Percentiles rank a stretch among this genome's conserved stretches.
Evolutionary conservation across 768 basidiomycete genomes (phyloP).

Genomic region (Lyophyllum shimeji): DNA sequence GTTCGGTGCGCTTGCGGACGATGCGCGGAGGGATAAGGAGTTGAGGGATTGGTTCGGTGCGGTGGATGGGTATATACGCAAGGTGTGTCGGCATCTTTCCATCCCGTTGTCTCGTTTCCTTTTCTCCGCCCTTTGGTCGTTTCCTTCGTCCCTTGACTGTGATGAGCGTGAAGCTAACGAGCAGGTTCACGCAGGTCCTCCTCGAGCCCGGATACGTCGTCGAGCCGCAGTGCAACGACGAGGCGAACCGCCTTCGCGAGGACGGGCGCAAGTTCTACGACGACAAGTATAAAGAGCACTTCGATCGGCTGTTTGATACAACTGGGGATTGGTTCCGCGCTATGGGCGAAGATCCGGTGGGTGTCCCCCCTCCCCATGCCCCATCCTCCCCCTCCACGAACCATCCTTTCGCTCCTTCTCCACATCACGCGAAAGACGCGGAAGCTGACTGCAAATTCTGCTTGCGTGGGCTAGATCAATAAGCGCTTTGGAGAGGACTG

Average conservation of each 20-base stretch:
- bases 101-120: no score
- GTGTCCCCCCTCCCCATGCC: no score
- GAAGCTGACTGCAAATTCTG: no score
- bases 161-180: not conserved
- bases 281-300: slow-evolving; percentile 61
- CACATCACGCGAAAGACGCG: not conserved
- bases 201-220: slow-evolving; percentile 85
- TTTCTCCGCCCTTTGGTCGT: no score
- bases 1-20: slow-evolving; percentile 67
- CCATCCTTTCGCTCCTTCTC: slow-evolving; percentile 16
- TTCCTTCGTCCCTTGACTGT: not conserved
- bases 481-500: slow-evolving; percentile 80
- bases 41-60: slow-evolving; percentile 72
- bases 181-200: slow-evolving; percentile 58
- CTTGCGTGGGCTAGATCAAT: slow-evolving; percentile 46
- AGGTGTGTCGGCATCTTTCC: slow-evolving; percentile 33
- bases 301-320: slow-evolving; percentile 75
- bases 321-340: slow-evolving; percentile 79
- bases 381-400: no score
- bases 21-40: slow-evolving; percentile 71
- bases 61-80: slow-evolving; percentile 65
- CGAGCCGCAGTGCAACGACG: slow-evolving; percentile 68
- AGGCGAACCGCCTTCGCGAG: slow-evolving; percentile 65
- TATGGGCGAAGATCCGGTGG: slow-evolving; percentile 79
- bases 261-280: slow-evolving; percentile 79